Conservation (phyloP, 805 yeast genomes). For the Ogataea pilisensis region DNA sequence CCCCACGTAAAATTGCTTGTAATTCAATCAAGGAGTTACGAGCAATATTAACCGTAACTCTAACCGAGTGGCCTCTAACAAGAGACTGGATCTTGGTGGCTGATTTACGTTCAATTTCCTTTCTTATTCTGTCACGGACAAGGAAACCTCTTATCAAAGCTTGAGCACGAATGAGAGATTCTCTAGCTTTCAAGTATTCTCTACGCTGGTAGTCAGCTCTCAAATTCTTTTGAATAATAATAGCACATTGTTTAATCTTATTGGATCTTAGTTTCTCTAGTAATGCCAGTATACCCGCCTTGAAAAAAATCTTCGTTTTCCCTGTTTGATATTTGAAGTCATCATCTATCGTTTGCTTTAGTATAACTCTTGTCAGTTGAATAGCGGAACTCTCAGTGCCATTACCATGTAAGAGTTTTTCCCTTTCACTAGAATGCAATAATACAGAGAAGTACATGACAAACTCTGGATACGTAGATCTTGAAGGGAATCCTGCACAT, state of each 20-base stretch:
- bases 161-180: conserved; percentile 56
- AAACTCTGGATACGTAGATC: conserved; percentile 94
- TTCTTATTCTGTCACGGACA: conserved; percentile 50
- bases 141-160: conserved; percentile 58
- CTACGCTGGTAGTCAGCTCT: conserved; percentile 62
- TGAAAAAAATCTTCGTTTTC: conserved; percentile 87
- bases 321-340: conserved; percentile 80
- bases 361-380: conserved; percentile 63
- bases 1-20: conserved; percentile 50
- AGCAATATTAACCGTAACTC: conserved; percentile 36
- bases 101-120: conserved; percentile 54
- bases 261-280: conserved; percentile 82
- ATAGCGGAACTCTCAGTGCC: conserved; percentile 54
- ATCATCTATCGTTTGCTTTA: conserved; percentile 61
- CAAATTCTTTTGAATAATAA: conserved; percentile 78
- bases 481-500: conserved; percentile 96
- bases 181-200: conserved; percentile 49
- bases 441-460: conserved; percentile 84
- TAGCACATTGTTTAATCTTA: conserved; percentile 74
- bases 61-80: conserved; percentile 49
- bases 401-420: conserved; percentile 48
- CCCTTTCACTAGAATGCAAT: conserved; percentile 68
- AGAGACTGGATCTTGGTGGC: conserved; percentile 70
- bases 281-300: conserved; percentile 94
- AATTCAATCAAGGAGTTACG: conserved; percentile 36